Conservation (phyloP, 2,329 filamentous ascomycete genomes). For the Colletotrichum gloeosporioides region DNA sequence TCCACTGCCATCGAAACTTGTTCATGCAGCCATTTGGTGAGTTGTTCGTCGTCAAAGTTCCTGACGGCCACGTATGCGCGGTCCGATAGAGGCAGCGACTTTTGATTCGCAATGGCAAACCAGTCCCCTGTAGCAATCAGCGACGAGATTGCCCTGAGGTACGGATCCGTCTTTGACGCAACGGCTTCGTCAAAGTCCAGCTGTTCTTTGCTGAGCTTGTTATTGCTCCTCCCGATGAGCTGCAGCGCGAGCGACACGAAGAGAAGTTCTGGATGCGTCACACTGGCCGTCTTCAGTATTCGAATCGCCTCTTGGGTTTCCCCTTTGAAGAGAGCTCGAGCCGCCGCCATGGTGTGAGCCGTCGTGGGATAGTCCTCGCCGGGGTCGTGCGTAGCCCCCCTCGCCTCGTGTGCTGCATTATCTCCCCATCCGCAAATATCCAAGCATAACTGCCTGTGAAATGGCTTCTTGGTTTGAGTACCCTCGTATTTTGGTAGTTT, state of each 20-base stretch:
- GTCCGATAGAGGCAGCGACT: conserved; percentile 75
- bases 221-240: conserved; percentile 59
- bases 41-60: conserved; percentile 65
- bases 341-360: conserved; percentile 75
- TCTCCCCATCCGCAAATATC: conserved; percentile 77
- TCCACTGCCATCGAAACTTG: conserved; percentile 66
- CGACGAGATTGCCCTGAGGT: conserved; percentile 79
- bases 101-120: conserved; percentile 74
- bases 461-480: conserved; percentile 65
- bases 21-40: conserved; percentile 71
- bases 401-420: conserved; percentile 38
- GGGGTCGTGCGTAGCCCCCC: conserved; percentile 37
- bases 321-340: conserved; percentile 76
- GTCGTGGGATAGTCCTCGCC: conserved; percentile 56
- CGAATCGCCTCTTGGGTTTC: conserved; percentile 72
- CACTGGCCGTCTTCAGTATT: conserved; percentile 71
- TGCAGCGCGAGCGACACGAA: conserved; percentile 73
- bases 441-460: conserved; percentile 77
- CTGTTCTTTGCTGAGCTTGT: conserved; percentile 49
- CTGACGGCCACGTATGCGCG: conserved; percentile 76
- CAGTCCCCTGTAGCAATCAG: conserved; percentile 81
- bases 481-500: conserved; percentile 69
- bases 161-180: conserved; percentile 74
- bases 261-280: conserved; percentile 66
- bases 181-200: conserved; percentile 65